Percentiles rank a stretch among this genome's conserved stretches.
Conservation (phyloP, 225 moss, liverwort and hornwort genomes). For the Marchantia polymorpha region DNA sequence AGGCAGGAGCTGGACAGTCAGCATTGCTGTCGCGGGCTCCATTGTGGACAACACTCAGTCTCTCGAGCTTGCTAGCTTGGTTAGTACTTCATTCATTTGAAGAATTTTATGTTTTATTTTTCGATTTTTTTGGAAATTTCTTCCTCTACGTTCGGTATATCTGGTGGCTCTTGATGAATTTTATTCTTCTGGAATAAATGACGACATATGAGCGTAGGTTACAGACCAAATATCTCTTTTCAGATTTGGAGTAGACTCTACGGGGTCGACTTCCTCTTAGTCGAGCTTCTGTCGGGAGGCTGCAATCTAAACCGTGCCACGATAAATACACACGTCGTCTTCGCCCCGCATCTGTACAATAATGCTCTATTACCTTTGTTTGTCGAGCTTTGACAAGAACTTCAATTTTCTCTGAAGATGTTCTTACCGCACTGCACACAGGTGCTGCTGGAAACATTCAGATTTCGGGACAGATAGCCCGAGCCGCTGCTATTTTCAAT, state of each 20-base stretch:
- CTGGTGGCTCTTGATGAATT: no score
- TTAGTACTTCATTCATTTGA: conserved; percentile 21
- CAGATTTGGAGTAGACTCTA: not conserved
- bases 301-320: no score
- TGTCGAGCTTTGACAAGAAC: not conserved
- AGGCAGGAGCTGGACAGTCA: conserved; percentile 62
- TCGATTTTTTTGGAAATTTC: not conserved
- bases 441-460: conserved; percentile 41
- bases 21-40: conserved; percentile 94
- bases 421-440: conserved; percentile 18
- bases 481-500: conserved; percentile 89
- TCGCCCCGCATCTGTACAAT: no score
- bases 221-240: not conserved
- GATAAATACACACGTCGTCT: no score
- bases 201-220: not conserved
- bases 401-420: conserved; percentile 19
- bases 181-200: no score
- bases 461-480: conserved; percentile 96
- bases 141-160: no score
- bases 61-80: conserved; percentile 63
- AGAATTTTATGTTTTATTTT: not conserved
- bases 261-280: not conserved
- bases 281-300: not conserved
- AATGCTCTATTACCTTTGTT: not conserved
- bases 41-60: conserved; percentile 71